Evolutionary conservation across 805 yeast species (phyloP).

Genomic region (Suhomyces xylopsoci): DNA sequence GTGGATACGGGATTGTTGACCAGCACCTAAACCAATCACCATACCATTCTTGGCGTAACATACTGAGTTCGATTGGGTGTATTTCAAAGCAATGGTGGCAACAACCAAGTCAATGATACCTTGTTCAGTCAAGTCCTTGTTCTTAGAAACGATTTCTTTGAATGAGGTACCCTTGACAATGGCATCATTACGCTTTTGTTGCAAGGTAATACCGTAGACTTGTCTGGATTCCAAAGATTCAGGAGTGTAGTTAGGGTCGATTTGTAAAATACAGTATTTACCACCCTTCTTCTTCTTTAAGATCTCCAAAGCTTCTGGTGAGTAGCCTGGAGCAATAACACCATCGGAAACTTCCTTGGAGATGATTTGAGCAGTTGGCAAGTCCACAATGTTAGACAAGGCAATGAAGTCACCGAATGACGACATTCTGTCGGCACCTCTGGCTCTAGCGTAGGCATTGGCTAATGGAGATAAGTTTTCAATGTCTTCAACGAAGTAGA

Average conservation of each 20-base stretch:
- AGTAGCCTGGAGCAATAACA: conserved; percentile 96
- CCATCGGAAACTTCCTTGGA: conserved; percentile 98
- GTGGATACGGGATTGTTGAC: conserved; percentile 98
- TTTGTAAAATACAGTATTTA: conserved; percentile 93
- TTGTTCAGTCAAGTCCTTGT: conserved; percentile 85
- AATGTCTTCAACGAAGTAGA: conserved; percentile 92
- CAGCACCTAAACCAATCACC: conserved; percentile 99
- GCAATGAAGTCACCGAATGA: conserved; percentile 99
- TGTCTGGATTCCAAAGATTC: conserved; percentile 82
- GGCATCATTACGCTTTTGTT: conserved; percentile 97
- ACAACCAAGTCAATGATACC: conserved; percentile 92
- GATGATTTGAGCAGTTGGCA: conserved; percentile 94
- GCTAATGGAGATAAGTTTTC: conserved; percentile 96
- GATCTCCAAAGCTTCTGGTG: conserved; percentile 86
- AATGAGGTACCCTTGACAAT: conserved; percentile 86
- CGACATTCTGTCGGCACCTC: conserved; percentile 99
- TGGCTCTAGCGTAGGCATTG: conserved; percentile 97
- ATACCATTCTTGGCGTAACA: conserved; percentile 98
- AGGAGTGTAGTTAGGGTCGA: conserved; percentile 92
- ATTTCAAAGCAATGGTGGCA: conserved; percentile 95
- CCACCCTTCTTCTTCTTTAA: conserved; percentile 94
- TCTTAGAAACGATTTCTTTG: conserved; percentile 85
- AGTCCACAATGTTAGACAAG: conserved; percentile 90
- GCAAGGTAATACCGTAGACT: conserved; percentile 92
- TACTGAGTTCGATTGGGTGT: conserved; percentile 97